A percentile compares a stretch with the other conserved stretches of the same genome.
Evolutionary conservation across 495 filamentous ascomycete genomes (phyloP).

Genomic region (Neurospora cerealis): DNA sequence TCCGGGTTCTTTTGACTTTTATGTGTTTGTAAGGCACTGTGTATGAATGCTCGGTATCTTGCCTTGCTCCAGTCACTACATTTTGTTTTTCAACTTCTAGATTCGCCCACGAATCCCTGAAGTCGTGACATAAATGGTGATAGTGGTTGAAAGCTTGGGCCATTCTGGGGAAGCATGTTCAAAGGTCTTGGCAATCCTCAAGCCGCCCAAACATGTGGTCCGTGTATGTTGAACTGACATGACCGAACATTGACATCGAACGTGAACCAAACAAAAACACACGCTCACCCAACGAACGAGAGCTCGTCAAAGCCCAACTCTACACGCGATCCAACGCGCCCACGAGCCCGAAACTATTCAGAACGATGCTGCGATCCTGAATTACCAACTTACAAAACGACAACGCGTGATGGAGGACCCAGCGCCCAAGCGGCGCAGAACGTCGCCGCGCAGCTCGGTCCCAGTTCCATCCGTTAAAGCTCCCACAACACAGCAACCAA

Average conservation of each 20-base stretch:
- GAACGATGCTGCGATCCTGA: conserved; percentile 7
- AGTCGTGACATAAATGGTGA: neutral
- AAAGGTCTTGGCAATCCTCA: neutral
- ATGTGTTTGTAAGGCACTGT: neutral
- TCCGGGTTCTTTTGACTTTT: neutral
- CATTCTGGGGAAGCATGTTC: neutral
- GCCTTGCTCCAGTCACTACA: neutral
- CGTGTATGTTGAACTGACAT: neutral
- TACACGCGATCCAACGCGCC: conserved; percentile 15
- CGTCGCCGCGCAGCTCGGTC: conserved; percentile 36
- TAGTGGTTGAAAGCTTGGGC: neutral
- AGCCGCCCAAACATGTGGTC: neutral
- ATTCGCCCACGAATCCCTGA: neutral
- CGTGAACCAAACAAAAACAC: neutral
- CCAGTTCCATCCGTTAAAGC: conserved; percentile 14
- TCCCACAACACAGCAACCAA: neutral
- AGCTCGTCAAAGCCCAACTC: neutral
- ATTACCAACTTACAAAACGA: neutral
- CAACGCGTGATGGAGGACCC: conserved; percentile 39
- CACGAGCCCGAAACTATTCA: neutral
- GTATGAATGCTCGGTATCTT: neutral
- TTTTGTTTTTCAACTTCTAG: neutral
- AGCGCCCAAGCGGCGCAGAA: conserved; percentile 55
- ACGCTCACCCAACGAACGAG: neutral
- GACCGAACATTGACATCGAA: neutral